Conservation (phyloP, 768 basidiomycete species). For the Tricholoma matsutake region DNA sequence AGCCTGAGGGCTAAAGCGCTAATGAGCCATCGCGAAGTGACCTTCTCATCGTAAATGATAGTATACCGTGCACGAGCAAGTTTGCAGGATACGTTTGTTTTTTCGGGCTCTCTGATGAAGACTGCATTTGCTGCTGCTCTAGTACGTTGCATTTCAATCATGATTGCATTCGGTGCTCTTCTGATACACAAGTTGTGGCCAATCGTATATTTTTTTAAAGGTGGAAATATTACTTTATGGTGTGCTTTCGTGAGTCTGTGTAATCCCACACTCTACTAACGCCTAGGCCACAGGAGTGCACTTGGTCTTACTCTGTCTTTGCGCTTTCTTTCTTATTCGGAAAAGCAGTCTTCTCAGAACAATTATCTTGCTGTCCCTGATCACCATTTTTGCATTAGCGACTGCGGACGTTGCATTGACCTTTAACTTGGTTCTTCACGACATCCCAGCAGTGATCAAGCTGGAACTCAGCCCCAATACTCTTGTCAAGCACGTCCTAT, state of each 20-base stretch:
- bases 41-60: not conserved
- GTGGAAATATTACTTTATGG: constrained; percentile 5
- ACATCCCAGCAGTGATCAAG: constrained; percentile 3
- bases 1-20: not conserved
- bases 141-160: not conserved
- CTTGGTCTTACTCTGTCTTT: constrained; percentile 9
- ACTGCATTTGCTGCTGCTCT: not conserved
- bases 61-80: not conserved
- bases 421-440: constrained; percentile 5
- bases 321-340: constrained; percentile 7
- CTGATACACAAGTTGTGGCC: not conserved
- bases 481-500: not conserved
- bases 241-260: not conserved
- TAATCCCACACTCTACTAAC: not conserved
- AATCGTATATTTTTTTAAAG: not conserved
- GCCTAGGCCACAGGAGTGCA: not conserved
- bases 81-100: not conserved
- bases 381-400: constrained; percentile 9
- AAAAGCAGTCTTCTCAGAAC: not conserved
- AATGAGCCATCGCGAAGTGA: not conserved
- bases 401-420: constrained; percentile 9
- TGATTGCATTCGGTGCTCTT: not conserved
- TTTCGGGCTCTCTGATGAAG: not conserved
- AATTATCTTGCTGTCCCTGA: not conserved
- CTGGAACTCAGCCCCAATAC: not conserved